phyloP scores from a whole-genome alignment of 345 rosid genomes.

The Citrus reticulata region DNA sequence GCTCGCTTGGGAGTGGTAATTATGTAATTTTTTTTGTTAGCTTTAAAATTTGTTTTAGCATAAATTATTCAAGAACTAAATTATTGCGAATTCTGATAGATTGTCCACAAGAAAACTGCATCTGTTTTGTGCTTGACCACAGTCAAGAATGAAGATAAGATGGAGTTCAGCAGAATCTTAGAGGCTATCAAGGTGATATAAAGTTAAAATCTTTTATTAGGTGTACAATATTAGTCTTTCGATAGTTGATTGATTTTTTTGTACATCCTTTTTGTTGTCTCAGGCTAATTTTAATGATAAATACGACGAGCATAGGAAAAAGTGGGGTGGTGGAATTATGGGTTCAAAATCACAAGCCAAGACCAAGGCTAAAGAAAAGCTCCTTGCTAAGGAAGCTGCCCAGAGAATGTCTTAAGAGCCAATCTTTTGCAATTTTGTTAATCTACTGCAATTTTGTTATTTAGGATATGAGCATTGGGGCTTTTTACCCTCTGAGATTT shows the following conservation, averaged over 20 bases:
- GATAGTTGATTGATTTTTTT: neutral
- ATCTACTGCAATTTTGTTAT: neutral
- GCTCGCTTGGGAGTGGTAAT: conserved; percentile 49
- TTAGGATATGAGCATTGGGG: neutral
- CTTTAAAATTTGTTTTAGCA: neutral
- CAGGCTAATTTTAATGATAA: conserved; percentile 79
- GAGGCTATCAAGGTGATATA: conserved; percentile 69
- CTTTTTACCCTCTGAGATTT: neutral
- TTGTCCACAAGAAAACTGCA: conserved; percentile 76
- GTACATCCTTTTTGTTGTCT: neutral
- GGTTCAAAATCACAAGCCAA: conserved; percentile 86
- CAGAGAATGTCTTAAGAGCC: conserved; percentile 54
- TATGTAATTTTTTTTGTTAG: neutral
- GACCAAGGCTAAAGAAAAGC: conserved; percentile 64
- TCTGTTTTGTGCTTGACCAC: conserved; percentile 70
- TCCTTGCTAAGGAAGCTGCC: conserved; percentile 73
- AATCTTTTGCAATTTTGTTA: neutral
- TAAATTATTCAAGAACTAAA: neutral
- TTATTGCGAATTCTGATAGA: conserved; percentile 22
- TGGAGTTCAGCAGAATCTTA: conserved; percentile 67
- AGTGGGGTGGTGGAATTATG: conserved; percentile 90
- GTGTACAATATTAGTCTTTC: neutral
- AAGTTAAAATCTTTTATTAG: neutral
- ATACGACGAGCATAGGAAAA: conserved; percentile 67
- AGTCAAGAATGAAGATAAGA: conserved; percentile 71